Conservation (phyloP, 108 stramenopile genomes). For the Nitzschia sp. region DNA sequence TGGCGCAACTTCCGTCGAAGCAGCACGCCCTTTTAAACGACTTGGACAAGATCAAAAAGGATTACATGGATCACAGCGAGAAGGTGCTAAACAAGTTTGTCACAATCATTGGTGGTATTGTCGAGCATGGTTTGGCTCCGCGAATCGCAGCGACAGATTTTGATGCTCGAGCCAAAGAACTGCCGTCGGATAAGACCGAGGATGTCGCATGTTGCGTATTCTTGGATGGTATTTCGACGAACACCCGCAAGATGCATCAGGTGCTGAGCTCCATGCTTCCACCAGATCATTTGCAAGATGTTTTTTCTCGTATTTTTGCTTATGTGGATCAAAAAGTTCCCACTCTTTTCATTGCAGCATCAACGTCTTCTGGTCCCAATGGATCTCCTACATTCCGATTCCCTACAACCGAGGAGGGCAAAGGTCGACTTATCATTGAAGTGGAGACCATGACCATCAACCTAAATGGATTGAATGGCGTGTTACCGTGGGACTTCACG, state of each 20-base stretch:
- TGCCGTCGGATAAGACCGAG: constrained; percentile 23
- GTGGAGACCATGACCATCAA: constrained; percentile 61
- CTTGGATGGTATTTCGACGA: constrained; percentile 86
- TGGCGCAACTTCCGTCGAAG: constrained; percentile 89
- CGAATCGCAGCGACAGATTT: constrained; percentile 73
- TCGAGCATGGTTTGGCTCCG: constrained; percentile 84
- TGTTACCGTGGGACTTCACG: constrained; percentile 85
- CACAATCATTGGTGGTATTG: constrained; percentile 92
- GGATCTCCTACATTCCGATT: constrained; percentile 49
- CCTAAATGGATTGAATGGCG: constrained; percentile 69
- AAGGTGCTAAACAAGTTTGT: constrained; percentile 96
- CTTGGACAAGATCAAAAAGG: constrained; percentile 90
- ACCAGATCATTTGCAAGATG: constrained; percentile 90
- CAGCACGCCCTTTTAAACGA: constrained; percentile 89
- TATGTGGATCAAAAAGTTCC: constrained; percentile 86
- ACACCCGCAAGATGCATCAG: constrained; percentile 92
- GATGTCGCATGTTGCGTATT: constrained; percentile 65
- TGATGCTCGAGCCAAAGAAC: constrained; percentile 55
- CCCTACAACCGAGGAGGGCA: constrained; percentile 74
- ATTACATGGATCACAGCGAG: constrained; percentile 88
- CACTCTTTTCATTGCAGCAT: constrained; percentile 53
- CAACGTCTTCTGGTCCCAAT: constrained; percentile 14
- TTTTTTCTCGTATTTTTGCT: constrained; percentile 91
- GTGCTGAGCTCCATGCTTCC: constrained; percentile 89
- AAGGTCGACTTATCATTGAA: constrained; percentile 68